Base-by-base conservation (phyloP, 345 rosid genomes). In the Salix suchowensis region DNA sequence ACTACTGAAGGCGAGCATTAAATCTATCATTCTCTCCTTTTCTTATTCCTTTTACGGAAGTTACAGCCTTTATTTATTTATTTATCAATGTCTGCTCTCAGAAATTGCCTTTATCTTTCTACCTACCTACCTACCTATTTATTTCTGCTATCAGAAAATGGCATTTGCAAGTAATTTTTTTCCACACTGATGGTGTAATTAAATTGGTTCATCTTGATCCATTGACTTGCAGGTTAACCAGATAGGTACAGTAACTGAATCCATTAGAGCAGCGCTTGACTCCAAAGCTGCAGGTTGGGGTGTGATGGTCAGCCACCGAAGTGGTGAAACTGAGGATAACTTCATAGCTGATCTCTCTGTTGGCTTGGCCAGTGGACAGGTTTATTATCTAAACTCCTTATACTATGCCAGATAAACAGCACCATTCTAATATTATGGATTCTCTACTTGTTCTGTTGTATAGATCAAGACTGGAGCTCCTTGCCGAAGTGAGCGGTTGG, bases 251-350 rank as follows among this genome's bases (percentile, higher is more conserved):
- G 97, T 96, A 77, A 96, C 95, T 0, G 99, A 92, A 79, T 96
- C 99, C 67, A 90, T 96, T 75, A 91, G 87, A 89, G 93, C 99
- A 24, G 99, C 97, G 62, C 88, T 91, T 19, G 97, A 96, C 89
- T 90, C 99, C 1, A 96, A 96, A 85, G 94, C 97, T 83, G 98
- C 99, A 23, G 98, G 99, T 11, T 96, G 99, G 99, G 99, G 99
- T 70, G 93, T 96, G 67, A 94, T 94, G 98, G 97, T 92, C 79
- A 96, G 98, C 83, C 98, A 92, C 85, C 88, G 97, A 52, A 94
- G 98, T 84, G 98, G 98, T 30, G 97, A 96, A 88, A 96, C 98
- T 37, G 99, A 94, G 85, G 99, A 94, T 78, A 91, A 94, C 83
- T 92, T 92, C 79, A 96, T 94, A 39, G 98, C 98, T 19, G 99